Evolutionary conservation across 345 rosid genomes (phyloP).

Genomic region (Salix purpurea): DNA sequence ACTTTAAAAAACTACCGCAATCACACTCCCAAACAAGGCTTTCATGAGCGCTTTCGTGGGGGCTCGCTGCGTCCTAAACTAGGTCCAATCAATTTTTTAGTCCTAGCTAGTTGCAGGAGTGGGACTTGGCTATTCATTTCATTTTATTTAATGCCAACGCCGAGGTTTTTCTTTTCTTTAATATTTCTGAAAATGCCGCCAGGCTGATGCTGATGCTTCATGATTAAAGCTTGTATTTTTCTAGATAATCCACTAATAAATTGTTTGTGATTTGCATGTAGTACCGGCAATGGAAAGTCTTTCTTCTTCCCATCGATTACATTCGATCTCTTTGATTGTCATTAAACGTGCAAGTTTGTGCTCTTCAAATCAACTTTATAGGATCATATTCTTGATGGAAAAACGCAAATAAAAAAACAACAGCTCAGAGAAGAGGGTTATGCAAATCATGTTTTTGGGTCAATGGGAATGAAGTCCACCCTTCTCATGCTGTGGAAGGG

Average conservation of each 20-base stretch:
- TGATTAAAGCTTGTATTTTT: not conserved
- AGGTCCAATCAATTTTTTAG: not conserved
- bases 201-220: not conserved
- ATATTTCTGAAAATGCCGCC: no score
- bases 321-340: not conserved
- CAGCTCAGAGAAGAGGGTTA: not conserved
- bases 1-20: no score
- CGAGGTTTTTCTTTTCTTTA: no score
- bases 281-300: not conserved
- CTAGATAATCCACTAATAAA: not conserved
- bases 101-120: no score
- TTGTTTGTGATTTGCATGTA: not conserved
- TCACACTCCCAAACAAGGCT: no score
- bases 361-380: slow-evolving; percentile 16
- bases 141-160: not conserved
- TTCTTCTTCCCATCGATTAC: slow-evolving; percentile 1
- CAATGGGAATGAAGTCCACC: slow-evolving; percentile 1
- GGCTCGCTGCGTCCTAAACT: not conserved
- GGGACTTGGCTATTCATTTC: not conserved
- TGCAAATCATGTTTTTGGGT: slow-evolving; percentile 15
- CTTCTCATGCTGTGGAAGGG: slow-evolving; percentile 18
- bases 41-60: no score
- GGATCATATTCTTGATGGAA: not conserved
- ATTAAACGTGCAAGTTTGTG: slow-evolving; percentile 1
- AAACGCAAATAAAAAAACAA: not conserved